phyloP scores from a whole-genome alignment of 495 filamentous ascomycete genomes.

The Amniculicola lignicola region DNA sequence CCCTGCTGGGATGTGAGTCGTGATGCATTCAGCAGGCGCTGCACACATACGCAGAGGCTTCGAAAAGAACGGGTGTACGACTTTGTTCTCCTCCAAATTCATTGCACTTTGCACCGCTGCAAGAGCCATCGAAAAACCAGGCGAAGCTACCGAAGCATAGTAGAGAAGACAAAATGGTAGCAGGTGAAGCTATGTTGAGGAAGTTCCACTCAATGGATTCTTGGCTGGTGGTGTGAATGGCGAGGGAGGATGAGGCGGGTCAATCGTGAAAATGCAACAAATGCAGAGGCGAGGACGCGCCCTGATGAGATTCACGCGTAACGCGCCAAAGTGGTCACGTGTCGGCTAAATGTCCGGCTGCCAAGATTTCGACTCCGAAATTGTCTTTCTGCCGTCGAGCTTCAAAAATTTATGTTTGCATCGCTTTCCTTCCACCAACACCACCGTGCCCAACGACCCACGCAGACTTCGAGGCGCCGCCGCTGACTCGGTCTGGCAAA shows the following conservation, averaged over 20 bases:
- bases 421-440: neutral
- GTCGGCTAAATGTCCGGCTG: neutral
- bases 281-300: neutral
- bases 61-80: conserved; percentile 42
- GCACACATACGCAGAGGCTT: conserved; percentile 26
- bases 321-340: neutral
- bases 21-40: neutral
- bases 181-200: neutral
- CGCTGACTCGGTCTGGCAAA: conserved; percentile 19
- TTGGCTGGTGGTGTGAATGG: too few species aligned
- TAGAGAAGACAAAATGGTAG: neutral
- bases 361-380: conserved; percentile 21
- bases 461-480: conserved; percentile 14
- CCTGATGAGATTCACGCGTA: neutral
- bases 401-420: conserved; percentile 14
- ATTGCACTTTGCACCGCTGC: conserved; percentile 36
- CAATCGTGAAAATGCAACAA: too few species aligned
- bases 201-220: neutral
- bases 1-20: conserved; percentile 5
- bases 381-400: neutral
- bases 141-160: conserved; percentile 1
- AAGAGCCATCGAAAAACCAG: conserved; percentile 36
- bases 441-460: conserved; percentile 22
- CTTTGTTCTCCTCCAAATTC: conserved; percentile 35
- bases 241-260: too few species aligned